Base-by-base conservation (phyloP, 2,329 filamentous ascomycete genomes). In the Nothophoma quercina region DNA sequence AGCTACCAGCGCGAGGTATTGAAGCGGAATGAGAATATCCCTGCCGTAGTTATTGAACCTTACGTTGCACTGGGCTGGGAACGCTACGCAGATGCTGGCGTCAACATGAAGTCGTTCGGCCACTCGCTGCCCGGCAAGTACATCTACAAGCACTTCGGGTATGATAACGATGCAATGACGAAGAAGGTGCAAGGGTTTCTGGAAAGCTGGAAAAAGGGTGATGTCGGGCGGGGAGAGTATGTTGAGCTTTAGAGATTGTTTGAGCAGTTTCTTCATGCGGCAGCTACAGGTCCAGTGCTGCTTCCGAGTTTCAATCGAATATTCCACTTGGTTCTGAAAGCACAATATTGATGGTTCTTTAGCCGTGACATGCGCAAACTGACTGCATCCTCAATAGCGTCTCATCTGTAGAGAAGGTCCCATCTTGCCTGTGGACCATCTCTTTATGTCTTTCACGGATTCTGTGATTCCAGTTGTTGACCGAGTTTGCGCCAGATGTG, bases 31-130 rank as follows among this genome's bases (percentile, higher is more conserved):
- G 61, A 55, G 1, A 44, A 54, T 1, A 72, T 78, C 1, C 81
- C 82, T 0, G 70, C 77, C 0, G 81, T 88, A 7, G 81, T 86
- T 3, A 82, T 87, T 33, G 85, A 88, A 68, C 81, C 83, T 1
- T 86, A 85, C 62, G 77, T 80, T 1, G 75, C 79, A 1, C 81
- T 81, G 50, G 82, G 83, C 0, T 86, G 84, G 83, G 84, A 85
- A 70, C 69, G 83, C 15, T 86, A 85, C 59, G 83, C 83, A 0
- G 80, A 85, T 65, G 83, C 83, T 1, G 82, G 79, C 0, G 76
- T 77, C 51, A 80, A 76, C 38, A 82, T 86, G 79, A 74, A 75
- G 26, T 71, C 73, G 0, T 86, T 85, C 59, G 83, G 83, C 0
- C 81, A 86, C 62, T 81, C 77, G 13, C 63, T 86, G 42, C 83